Evolutionary conservation across 2,329 filamentous ascomycete species (phyloP).

Genomic region (Trichoderma lentiforme): DNA sequence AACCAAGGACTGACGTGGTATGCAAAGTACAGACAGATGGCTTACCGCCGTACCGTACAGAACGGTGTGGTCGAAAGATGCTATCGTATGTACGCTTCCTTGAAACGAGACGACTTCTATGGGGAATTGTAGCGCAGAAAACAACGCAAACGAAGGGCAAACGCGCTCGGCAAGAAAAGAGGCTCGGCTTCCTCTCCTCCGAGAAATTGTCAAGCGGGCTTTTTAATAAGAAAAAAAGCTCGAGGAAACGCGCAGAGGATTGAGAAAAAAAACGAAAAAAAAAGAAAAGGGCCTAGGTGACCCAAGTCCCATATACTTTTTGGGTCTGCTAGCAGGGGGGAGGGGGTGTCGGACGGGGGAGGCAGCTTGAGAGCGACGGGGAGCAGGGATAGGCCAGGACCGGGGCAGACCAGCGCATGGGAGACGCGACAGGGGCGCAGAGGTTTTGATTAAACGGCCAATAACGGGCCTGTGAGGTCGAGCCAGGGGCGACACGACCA

Average conservation of each 20-base stretch:
- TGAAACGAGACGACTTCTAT: not conserved
- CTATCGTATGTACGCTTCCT: constrained; percentile 4
- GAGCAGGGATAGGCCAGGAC: constrained; percentile 19
- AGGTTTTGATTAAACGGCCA: constrained; percentile 52
- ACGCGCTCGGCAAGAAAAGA: not conserved
- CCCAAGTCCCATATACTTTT: constrained; percentile 21
- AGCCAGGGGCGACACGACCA: constrained; percentile 35
- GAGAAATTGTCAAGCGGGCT: not conserved
- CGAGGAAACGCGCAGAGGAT: constrained; percentile 11
- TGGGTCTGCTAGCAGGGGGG: constrained; percentile 15
- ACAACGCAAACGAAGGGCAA: not conserved
- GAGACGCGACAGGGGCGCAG: constrained; percentile 47
- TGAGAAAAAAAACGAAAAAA: constrained; percentile 6
- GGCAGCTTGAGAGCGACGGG: constrained; percentile 19
- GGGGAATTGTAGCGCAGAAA: not conserved
- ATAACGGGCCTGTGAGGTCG: constrained; percentile 39
- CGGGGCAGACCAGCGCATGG: constrained; percentile 46
- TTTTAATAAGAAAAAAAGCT: not conserved
- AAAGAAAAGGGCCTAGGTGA: constrained; percentile 16
- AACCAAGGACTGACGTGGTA: constrained; percentile 32
- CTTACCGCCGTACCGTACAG: constrained; percentile 21
- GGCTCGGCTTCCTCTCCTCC: not conserved
- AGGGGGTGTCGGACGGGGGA: constrained; percentile 13
- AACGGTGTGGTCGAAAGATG: constrained; percentile 10
- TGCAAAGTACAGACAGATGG: constrained; percentile 26